Evolutionary conservation across 495 filamentous ascomycete species (phyloP).

Genomic region (Hypoxylon lienhwacheense): DNA sequence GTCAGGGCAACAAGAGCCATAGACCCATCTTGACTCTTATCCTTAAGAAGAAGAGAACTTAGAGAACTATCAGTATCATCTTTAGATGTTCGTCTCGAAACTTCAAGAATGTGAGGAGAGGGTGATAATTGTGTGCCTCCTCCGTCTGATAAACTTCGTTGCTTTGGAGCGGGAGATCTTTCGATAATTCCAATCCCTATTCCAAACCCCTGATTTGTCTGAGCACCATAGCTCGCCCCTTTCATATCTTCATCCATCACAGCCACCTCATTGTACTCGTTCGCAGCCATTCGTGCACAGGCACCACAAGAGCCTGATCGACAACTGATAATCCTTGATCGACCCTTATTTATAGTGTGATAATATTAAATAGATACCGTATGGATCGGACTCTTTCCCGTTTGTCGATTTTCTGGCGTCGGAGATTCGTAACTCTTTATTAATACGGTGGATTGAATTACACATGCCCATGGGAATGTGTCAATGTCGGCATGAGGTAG

Average conservation of each 20-base stretch:
- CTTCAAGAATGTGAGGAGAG: constrained; percentile 66
- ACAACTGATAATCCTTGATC: too few relatives aligned
- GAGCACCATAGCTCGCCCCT: background rate
- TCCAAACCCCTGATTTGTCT: constrained; percentile 10
- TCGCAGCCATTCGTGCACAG: constrained; percentile 25
- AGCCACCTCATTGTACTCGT: constrained; percentile 31
- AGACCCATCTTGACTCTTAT: constrained; percentile 38
- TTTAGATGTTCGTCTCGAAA: constrained; percentile 61
- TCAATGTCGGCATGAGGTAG: background rate
- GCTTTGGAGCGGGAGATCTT: constrained; percentile 39
- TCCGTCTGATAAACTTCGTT: constrained; percentile 54
- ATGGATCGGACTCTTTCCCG: too few relatives aligned
- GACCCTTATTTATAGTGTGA: too few relatives aligned
- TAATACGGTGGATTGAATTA: too few relatives aligned
- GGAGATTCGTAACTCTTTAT: constrained; percentile 1
- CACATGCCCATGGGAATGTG: too few relatives aligned
- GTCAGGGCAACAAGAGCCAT: too few relatives aligned
- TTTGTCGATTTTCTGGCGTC: background rate
- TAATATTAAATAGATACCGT: too few relatives aligned
- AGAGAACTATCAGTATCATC: constrained; percentile 71
- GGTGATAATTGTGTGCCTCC: constrained; percentile 61
- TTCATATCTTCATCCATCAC: constrained; percentile 39
- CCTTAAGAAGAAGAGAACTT: too few relatives aligned
- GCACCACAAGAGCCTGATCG: too few relatives aligned
- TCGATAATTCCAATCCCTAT: constrained; percentile 29